A percentile compares a stretch with the other conserved stretches of the same genome.
Conservation (phyloP, 495 filamentous ascomycete genomes). For the Trichoderma asperelloides region DNA sequence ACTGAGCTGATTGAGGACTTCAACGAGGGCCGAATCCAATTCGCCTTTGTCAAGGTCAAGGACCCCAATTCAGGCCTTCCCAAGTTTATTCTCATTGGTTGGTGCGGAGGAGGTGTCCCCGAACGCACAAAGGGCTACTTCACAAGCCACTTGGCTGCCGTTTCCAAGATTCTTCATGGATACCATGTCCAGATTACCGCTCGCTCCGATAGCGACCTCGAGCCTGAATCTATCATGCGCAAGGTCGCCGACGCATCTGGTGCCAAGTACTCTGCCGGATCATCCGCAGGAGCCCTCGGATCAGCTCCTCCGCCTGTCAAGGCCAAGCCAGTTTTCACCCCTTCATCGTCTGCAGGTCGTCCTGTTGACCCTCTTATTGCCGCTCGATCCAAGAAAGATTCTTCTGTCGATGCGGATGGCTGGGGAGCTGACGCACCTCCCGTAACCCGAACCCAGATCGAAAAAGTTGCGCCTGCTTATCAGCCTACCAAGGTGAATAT, state of each 20-base stretch:
- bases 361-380: slow-evolving; percentile 52
- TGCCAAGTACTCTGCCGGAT: slow-evolving; percentile 74
- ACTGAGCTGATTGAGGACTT: slow-evolving; percentile 95
- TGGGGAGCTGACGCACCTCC: slow-evolving; percentile 95
- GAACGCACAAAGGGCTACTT: slow-evolving; percentile 98
- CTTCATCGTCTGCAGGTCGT: slow-evolving; percentile 55
- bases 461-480: slow-evolving; percentile 89
- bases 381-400: slow-evolving; percentile 37
- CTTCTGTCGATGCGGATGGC: slow-evolving; percentile 57
- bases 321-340: slow-evolving; percentile 83
- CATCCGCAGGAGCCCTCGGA: slow-evolving; percentile 38
- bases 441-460: slow-evolving; percentile 74
- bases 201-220: slow-evolving; percentile 79
- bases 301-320: slow-evolving; percentile 55
- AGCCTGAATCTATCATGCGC: slow-evolving; percentile 76
- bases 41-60: slow-evolving; percentile 92
- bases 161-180: slow-evolving; percentile 86
- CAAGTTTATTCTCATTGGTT: slow-evolving; percentile 88
- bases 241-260: slow-evolving; percentile 96
- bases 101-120: slow-evolving; percentile 98
- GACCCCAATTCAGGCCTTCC: slow-evolving; percentile 86
- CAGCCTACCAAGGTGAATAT: slow-evolving; percentile 92
- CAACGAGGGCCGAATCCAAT: slow-evolving; percentile 91
- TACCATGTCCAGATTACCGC: slow-evolving; percentile 97
- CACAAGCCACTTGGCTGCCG: slow-evolving; percentile 80